Evolutionary conservation across 371 early-diverging fungal species (phyloP).

Genomic region (Funneliformis caledonium): DNA sequence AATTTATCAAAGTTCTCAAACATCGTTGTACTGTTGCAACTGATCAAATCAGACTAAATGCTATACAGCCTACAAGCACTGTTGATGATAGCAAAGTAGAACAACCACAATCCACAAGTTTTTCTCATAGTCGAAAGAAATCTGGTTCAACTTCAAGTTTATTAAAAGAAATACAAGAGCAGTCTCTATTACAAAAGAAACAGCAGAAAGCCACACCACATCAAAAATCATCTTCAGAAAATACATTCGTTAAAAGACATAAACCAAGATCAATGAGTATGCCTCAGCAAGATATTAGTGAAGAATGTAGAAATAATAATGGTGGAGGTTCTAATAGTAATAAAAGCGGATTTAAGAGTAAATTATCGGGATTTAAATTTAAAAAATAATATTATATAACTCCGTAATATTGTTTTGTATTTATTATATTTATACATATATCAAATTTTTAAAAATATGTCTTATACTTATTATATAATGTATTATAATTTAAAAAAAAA

Average conservation of each 20-base stretch:
- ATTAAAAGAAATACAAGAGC: slow-evolving; percentile 30
- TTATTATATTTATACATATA: too few species aligned
- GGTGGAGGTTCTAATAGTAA: not conserved
- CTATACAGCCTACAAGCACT: slow-evolving; percentile 8
- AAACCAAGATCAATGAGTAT: not conserved
- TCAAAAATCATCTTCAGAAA: not conserved
- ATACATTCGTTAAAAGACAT: not conserved
- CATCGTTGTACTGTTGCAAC: slow-evolving; percentile 46
- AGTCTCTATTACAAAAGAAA: not conserved
- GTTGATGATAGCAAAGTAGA: not conserved
- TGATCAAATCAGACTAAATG: slow-evolving; percentile 46
- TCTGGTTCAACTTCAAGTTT: slow-evolving; percentile 23
- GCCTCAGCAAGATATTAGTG: slow-evolving; percentile 5
- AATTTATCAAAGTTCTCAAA: slow-evolving; percentile 45
- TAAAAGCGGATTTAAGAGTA: not conserved
- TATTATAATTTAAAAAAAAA: too few species aligned
- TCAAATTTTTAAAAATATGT: too few species aligned
- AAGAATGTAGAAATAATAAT: not conserved
- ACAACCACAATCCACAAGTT: not conserved
- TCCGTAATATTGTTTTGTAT: too few species aligned
- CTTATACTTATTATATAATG: too few species aligned
- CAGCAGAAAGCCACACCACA: not conserved
- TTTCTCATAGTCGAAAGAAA: slow-evolving; percentile 16
- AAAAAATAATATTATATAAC: not conserved
- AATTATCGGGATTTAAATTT: not conserved